Conservation (phyloP, 768 basidiomycete genomes). For the Pulveroboletus frians region DNA sequence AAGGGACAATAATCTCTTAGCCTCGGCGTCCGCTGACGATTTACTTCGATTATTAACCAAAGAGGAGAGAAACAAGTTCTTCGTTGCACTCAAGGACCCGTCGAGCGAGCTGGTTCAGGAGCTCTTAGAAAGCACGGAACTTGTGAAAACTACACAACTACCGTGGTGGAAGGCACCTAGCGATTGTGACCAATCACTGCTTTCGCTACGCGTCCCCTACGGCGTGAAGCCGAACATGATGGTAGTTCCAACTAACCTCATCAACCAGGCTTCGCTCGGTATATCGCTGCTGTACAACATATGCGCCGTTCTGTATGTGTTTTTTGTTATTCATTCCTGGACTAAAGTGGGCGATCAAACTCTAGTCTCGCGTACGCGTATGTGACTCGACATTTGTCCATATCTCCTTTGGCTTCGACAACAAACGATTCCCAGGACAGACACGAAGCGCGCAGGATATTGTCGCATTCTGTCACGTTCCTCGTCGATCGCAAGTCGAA, state of each 20-base stretch:
- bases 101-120: conserved; percentile 54
- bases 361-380: conserved; percentile 66
- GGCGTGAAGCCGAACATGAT: conserved; percentile 43
- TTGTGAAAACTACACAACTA: conserved; percentile 42
- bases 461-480: conserved; percentile 60
- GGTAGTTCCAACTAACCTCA: conserved; percentile 40
- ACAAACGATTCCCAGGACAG: conserved; percentile 38
- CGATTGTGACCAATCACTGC: conserved; percentile 1
- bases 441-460: conserved; percentile 40
- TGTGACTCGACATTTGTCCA: conserved; percentile 54
- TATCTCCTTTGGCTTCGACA: conserved; percentile 50
- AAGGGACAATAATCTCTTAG: conserved; percentile 31
- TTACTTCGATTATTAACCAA: conserved; percentile 59
- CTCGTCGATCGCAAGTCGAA: conserved; percentile 55
- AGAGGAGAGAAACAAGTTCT: conserved; percentile 58
- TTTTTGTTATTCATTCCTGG: background rate
- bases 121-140: conserved; percentile 53
- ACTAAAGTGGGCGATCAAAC: background rate
- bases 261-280: conserved; percentile 34
- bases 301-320: conserved; percentile 58
- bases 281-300: conserved; percentile 63
- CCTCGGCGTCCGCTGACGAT: conserved; percentile 47
- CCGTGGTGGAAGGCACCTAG: conserved; percentile 70
- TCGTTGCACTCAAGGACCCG: conserved; percentile 55
- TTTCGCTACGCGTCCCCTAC: conserved; percentile 16